Evolutionary conservation across 2,329 filamentous ascomycete genomes (phyloP), one percentile per base, ranked within the genome.

Genomic region (Xylariomycetidae sp.): DNA sequence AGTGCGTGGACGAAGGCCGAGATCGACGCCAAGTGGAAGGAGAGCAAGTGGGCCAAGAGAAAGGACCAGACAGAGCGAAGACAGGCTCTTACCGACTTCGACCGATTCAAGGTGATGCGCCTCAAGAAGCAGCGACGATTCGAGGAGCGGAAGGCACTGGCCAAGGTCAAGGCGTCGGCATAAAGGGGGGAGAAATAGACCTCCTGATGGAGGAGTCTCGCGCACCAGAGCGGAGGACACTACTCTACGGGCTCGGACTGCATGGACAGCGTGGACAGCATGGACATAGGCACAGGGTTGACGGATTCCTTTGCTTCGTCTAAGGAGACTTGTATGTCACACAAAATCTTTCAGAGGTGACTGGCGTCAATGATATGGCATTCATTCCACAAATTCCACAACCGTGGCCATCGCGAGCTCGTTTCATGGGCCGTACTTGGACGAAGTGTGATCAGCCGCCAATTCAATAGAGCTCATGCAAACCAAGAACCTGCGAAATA

Each of bases 41-140:
- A 86, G 72, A 89, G 80, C 77, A 80, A 80, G 69, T 95, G 85
- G 82, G 88, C 89, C 61, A 92, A 98, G 87, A 89, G 88, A 80
- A 81, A 85, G 64, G 80, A 81, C 56, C 84, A 87, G 72, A 77
- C 79, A 58, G 77, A 86, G 70, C 85, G 87, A 74, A 85, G 92
- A 77, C 85, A 84, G 74, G 80, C 80, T 61, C 77, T 98, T 54
- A 94, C 83, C 71, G 92, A 98, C 80, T 98, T 98, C 66, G 92
- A 98, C 78, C 85, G 92, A 69, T 98, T 97, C 88, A 96, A 98
- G 86, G 92, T 97, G 60, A 78, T 97, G 81, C 84, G 90, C 71
- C 78, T 97, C 73, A 94, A 90, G 85, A 98, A 98, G 83, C 89
- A 96, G 84, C 87, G 89, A 68, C 86, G 89, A 67, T 97, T 94